phyloP scores from a whole-genome alignment of 2,329 filamentous ascomycete species.

The Aschersonia sp. region DNA sequence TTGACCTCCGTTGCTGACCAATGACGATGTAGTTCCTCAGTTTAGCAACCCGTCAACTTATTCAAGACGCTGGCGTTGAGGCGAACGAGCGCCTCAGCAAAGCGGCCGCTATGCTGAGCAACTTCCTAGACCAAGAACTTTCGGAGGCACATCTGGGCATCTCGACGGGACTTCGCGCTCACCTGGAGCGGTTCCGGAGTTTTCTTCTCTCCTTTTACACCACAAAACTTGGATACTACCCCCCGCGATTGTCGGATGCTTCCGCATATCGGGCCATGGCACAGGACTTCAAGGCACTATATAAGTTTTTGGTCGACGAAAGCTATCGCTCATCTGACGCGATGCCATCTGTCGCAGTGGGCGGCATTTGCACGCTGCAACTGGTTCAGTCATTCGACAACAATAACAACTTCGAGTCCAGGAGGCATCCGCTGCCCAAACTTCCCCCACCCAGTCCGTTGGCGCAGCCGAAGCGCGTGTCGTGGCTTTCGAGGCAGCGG shows the following conservation, averaged over 20 bases:
- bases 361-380: conserved; percentile 57
- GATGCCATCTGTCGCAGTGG: conserved; percentile 40
- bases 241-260: conserved; percentile 34
- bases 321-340: conserved; percentile 31
- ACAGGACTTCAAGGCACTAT: conserved; percentile 55
- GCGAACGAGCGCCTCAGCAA: conserved; percentile 48
- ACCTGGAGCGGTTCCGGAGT: conserved; percentile 58
- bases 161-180: conserved; percentile 41
- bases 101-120: conserved; percentile 43
- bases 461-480: conserved; percentile 17
- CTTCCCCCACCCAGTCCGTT: conserved; percentile 34
- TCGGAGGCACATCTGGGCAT: conserved; percentile 53
- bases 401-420: conserved; percentile 40
- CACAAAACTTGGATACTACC: conserved; percentile 56
- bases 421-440: conserved; percentile 52
- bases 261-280: conserved; percentile 46
- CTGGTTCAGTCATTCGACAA: conserved; percentile 52
- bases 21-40: conserved; percentile 10
- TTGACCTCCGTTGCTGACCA: conserved; percentile 9
- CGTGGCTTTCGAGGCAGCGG: conserved; percentile 31
- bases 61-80: conserved; percentile 46
- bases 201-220: conserved; percentile 55
- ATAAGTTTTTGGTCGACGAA: conserved; percentile 55
- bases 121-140: conserved; percentile 58
- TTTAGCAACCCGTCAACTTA: conserved; percentile 44